A percentile compares a stretch with the other conserved stretches of the same genome.
Conservation (phyloP, 2,329 filamentous ascomycete genomes). For the Colletotrichum euphorbiae region DNA sequence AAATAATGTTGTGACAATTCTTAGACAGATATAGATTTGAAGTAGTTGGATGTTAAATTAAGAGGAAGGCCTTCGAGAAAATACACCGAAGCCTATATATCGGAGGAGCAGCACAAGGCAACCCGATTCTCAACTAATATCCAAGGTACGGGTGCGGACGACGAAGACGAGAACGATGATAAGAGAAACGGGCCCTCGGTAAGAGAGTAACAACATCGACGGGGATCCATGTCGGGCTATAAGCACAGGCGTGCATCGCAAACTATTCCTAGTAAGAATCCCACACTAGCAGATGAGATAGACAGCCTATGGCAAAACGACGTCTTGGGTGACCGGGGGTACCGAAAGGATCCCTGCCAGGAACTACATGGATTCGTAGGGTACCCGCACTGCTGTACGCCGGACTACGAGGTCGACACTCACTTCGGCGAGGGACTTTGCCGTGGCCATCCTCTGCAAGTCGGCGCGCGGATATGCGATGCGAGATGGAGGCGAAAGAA, state of each 20-base stretch:
- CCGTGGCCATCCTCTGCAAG: slow-evolving; percentile 19
- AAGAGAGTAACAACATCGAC: slow-evolving; percentile 15
- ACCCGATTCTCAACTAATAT: neutral
- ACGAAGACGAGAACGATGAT: slow-evolving; percentile 3
- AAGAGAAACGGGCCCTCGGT: neutral
- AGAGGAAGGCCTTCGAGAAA: neutral
- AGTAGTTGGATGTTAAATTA: neutral
- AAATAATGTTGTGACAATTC: neutral
- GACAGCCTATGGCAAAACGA: slow-evolving; percentile 18
- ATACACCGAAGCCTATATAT: slow-evolving; percentile 29
- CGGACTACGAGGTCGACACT: slow-evolving; percentile 11
- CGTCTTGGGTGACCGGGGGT: slow-evolving; percentile 34
- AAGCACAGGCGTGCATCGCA: slow-evolving; percentile 30
- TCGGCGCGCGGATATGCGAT: neutral
- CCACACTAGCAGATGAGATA: slow-evolving; percentile 35
- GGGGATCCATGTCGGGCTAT: slow-evolving; percentile 20
- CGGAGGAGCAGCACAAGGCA: neutral
- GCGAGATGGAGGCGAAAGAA: neutral
- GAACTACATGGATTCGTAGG: slow-evolving; percentile 14
- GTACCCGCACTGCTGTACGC: slow-evolving; percentile 17
- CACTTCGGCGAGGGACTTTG: slow-evolving; percentile 7
- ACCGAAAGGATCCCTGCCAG: slow-evolving; percentile 33
- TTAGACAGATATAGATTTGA: neutral
- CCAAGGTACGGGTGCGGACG: slow-evolving; percentile 20
- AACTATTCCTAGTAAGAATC: slow-evolving; percentile 37